Percentiles rank a stretch among this genome's conserved stretches.
Conservation (phyloP, 2,329 filamentous ascomycete genomes). For the Emergomyces africanus region DNA sequence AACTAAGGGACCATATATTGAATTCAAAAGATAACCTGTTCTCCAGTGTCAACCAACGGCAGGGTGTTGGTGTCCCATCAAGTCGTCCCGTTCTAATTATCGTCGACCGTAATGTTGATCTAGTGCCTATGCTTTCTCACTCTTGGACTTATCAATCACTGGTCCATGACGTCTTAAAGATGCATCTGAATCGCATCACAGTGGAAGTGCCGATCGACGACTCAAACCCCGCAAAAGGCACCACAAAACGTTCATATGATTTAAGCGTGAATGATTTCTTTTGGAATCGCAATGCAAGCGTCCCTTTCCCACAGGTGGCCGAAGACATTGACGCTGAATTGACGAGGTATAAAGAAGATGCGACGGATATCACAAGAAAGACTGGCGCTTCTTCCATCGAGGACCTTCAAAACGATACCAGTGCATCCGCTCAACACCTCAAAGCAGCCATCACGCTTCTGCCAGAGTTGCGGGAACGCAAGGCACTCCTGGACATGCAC, state of each 20-base stretch:
- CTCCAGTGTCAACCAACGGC: conserved; percentile 47
- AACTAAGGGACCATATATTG: conserved; percentile 87
- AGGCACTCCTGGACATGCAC: conserved; percentile 91
- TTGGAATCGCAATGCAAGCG: conserved; percentile 82
- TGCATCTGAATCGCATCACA: conserved; percentile 86
- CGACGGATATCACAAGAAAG: conserved; percentile 86
- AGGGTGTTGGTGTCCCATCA: conserved; percentile 50
- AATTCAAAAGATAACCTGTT: conserved; percentile 98
- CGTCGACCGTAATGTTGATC: conserved; percentile 86
- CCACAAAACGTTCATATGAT: conserved; percentile 82
- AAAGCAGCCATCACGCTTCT: conserved; percentile 91
- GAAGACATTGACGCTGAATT: conserved; percentile 93
- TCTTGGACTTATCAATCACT: conserved; percentile 85
- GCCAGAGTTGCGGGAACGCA: conserved; percentile 83
- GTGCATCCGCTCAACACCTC: conserved; percentile 80
- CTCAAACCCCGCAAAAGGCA: conserved; percentile 57
- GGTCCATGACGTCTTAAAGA: conserved; percentile 63
- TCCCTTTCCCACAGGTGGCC: conserved; percentile 89
- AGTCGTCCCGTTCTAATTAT: conserved; percentile 84
- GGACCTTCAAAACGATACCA: conserved; percentile 79
- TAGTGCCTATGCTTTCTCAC: conserved; percentile 97
- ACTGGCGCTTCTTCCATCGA: conserved; percentile 88
- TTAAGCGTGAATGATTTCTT: conserved; percentile 87
- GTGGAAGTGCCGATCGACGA: conserved; percentile 76
- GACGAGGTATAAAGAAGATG: conserved; percentile 90